Evolutionary conservation across 371 early-diverging fungal species (phyloP).

Genomic region (Paramicrosporidium saccamoebae): DNA sequence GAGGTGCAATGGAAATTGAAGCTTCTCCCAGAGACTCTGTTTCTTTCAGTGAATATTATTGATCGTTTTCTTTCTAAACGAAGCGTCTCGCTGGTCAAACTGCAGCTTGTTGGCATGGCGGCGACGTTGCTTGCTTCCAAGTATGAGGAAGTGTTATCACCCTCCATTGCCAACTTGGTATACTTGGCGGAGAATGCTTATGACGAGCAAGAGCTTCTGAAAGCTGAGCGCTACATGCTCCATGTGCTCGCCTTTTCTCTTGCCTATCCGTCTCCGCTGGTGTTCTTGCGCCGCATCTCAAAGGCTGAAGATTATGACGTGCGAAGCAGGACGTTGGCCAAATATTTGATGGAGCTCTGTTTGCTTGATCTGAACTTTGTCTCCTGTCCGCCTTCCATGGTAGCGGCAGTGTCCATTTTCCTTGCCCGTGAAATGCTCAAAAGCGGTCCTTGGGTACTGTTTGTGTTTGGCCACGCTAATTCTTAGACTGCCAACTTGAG

Average conservation of each 20-base stretch:
- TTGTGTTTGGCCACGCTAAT: slow-evolving; percentile 1
- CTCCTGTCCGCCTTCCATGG: slow-evolving; percentile 23
- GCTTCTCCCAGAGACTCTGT: slow-evolving; percentile 84
- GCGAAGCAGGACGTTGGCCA: slow-evolving; percentile 59
- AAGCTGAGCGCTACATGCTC: slow-evolving; percentile 65
- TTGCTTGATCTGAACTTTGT: slow-evolving; percentile 55
- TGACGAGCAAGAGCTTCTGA: slow-evolving; percentile 36
- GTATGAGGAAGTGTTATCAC: slow-evolving; percentile 75
- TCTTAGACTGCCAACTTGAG: slow-evolving; percentile 14
- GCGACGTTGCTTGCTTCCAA: slow-evolving; percentile 80
- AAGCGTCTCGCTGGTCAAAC: slow-evolving; percentile 39
- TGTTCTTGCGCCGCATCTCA: slow-evolving; percentile 54
- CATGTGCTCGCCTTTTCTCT: slow-evolving; percentile 40
- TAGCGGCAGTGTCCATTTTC: slow-evolving; percentile 55
- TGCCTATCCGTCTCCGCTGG: slow-evolving; percentile 50
- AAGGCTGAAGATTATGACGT: slow-evolving; percentile 61
- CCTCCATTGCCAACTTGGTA: slow-evolving; percentile 36
- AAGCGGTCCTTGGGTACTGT: slow-evolving; percentile 28
- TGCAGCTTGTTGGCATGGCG: slow-evolving; percentile 88
- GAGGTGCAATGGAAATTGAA: slow-evolving; percentile 63
- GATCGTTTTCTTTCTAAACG: slow-evolving; percentile 80
- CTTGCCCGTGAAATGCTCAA: slow-evolving; percentile 58
- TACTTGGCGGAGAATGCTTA: slow-evolving; percentile 40
- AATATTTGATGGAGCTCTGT: slow-evolving; percentile 83
- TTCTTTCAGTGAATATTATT: slow-evolving; percentile 67